Evolutionary conservation across 352 stramenopile genomes (phyloP), one percentile per base, ranked within the genome.

Genomic region (Phytophthora quininea): DNA sequence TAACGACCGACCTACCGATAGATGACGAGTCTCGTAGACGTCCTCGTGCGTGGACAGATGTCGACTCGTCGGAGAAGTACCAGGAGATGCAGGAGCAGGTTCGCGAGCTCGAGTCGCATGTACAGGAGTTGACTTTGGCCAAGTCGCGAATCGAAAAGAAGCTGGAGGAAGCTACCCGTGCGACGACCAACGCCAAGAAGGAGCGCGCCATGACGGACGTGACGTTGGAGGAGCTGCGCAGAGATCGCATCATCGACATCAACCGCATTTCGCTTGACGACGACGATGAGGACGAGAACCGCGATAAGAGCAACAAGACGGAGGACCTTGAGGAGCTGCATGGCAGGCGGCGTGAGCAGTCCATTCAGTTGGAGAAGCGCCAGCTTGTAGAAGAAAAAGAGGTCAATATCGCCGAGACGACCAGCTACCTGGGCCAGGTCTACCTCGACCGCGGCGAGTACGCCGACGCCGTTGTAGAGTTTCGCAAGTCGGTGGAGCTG

Each of bases 371-470:
- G 6, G 74, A 82, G 30, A 76, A 73, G 55, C 77, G 71, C 7
- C 61, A 64, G 3, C 37, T 71, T 30, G 68, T 80, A n/a, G 70
- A 92, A 33, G 82, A 90, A 45, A 77, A 73, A 19, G 69, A 76
- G 30, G 70, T 91, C 27, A 79, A 91, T 58, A 64, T 91, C 6
- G 88, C 86, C 19, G 72, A 80, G 32, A 94, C 83, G 14, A 91
- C 82, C 72, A 86, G 90, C 65, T 83, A 91, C 62, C 58, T 96
- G 11, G 88, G 88, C 2, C 55, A 91, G 38, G 84, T 88, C 33
- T 81, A 82, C 27, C 73, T 90, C 14, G 88, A 93, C 33, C 86
- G 87, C n/a, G 77, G 78, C 14, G 84, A 92, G 47, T 88, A 74
- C 40, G 65, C 35, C 30, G 81, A 62, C 31, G 88, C 88, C 11